Conservation (phyloP, 139 green algal genomes). For the Axilococcus clingmanii region DNA sequence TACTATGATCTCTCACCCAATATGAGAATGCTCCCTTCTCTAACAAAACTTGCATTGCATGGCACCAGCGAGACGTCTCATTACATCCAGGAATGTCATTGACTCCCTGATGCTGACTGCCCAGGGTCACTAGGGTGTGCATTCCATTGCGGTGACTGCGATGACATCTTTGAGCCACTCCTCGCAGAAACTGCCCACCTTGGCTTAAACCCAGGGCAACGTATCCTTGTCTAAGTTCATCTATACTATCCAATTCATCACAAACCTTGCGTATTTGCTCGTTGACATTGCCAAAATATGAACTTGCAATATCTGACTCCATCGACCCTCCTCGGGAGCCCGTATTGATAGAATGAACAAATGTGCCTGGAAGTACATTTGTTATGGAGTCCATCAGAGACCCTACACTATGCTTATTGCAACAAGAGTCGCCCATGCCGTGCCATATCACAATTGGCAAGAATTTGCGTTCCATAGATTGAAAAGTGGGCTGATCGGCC, state of each 20-base stretch:
- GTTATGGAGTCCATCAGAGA: slow-evolving; percentile 38
- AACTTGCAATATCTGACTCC: slow-evolving; percentile 26
- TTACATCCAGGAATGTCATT: slow-evolving; percentile 60
- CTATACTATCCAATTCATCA: slow-evolving; percentile 32
- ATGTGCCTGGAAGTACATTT: slow-evolving; percentile 35
- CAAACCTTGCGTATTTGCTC: slow-evolving; percentile 61
- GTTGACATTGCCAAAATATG: slow-evolving; percentile 67
- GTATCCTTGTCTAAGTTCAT: slow-evolving; percentile 59
- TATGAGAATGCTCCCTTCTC: slow-evolving; percentile 56
- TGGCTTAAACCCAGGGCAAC: slow-evolving; percentile 80
- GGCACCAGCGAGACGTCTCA: slow-evolving; percentile 23
- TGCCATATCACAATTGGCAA: too few relatives aligned
- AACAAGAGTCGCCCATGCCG: slow-evolving; percentile 71
- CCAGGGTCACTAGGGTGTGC: slow-evolving; percentile 69
- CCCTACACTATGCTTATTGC: slow-evolving; percentile 34
- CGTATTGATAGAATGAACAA: slow-evolving; percentile 64
- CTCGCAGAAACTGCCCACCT: slow-evolving; percentile 77
- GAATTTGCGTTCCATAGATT: too few relatives aligned
- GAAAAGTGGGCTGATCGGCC: too few relatives aligned
- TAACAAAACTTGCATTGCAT: slow-evolving; percentile 36
- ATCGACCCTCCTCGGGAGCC: slow-evolving; percentile 10
- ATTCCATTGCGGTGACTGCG: slow-evolving; percentile 44
- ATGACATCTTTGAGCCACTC: slow-evolving; percentile 67
- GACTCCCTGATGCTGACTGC: slow-evolving; percentile 71
- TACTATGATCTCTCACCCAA: slow-evolving; percentile 50